phyloP scores from a whole-genome alignment of 495 filamentous ascomycete species.

The Lentithecium fluviatile region DNA sequence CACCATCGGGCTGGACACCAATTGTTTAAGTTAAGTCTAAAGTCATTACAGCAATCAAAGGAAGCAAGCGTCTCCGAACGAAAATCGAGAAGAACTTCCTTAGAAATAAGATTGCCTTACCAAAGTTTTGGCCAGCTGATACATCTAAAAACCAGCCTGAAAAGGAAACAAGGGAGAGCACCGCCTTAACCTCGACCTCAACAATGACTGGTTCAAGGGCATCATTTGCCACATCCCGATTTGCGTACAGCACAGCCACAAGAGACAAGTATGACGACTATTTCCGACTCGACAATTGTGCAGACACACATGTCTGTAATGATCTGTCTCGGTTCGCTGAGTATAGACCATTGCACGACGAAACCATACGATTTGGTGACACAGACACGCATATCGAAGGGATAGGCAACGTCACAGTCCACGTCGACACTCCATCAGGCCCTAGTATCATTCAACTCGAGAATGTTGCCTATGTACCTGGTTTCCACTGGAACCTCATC shows the following conservation, averaged over 20 bases:
- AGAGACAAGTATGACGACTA: not conserved
- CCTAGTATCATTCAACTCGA: not conserved
- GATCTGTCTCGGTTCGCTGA: not conserved
- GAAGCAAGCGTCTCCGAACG: not conserved
- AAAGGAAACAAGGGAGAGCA: not conserved
- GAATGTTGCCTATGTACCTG: not conserved
- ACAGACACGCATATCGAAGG: not conserved
- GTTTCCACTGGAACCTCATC: not conserved
- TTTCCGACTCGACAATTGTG: not conserved
- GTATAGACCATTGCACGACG: not conserved
- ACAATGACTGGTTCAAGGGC: not conserved
- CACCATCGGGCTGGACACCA: not conserved
- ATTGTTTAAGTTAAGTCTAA: not conserved
- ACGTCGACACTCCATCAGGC: not conserved
- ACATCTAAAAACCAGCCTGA: not conserved
- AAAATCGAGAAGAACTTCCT: not conserved
- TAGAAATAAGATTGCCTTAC: not conserved
- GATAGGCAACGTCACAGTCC: not conserved
- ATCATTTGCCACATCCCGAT: not conserved
- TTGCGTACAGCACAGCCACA: not conserved
- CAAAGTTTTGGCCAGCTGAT: not conserved
- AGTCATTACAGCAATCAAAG: not conserved
- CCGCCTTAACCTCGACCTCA: not conserved
- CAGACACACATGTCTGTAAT: slow-evolving; percentile 4
- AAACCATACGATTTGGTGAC: slow-evolving; percentile 8